These are phyloP conservation scores for Skeletonema potamos DNA, from an alignment of 108 stramenopile species.

Conservation along the genomic window DNA sequence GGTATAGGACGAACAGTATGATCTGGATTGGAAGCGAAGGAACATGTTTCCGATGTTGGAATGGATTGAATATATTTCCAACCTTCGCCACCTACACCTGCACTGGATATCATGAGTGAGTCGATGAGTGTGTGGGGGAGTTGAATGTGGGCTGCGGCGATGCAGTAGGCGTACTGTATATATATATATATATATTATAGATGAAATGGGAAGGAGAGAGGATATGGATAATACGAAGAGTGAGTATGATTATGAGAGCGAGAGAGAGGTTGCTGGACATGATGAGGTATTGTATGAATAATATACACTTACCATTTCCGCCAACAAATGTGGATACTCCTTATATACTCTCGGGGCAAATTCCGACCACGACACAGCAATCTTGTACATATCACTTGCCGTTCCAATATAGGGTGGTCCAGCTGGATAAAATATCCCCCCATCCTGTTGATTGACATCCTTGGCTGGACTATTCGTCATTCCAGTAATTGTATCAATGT, in stretches of 20 bases:
- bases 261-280: background rate
- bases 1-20: conserved; percentile 43
- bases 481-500: conserved; percentile 69
- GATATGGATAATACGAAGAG: background rate
- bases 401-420: conserved; percentile 94
- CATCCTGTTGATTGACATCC: conserved; percentile 42
- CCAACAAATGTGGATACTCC: conserved; percentile 70
- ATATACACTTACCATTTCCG: conserved; percentile 54
- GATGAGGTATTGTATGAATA: too few species aligned
- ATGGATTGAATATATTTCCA: conserved; percentile 57
- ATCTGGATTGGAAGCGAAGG: conserved; percentile 28
- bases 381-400: conserved; percentile 70
- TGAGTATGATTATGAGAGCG: background rate
- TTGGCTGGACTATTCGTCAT: conserved; percentile 53
- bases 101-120: conserved; percentile 67
- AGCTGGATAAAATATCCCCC: conserved; percentile 57
- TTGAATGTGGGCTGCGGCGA: conserved; percentile 72
- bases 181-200: too few species aligned
- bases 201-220: conserved; percentile 13
- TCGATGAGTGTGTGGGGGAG: conserved; percentile 67
- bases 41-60: conserved; percentile 38
- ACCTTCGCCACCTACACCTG: conserved; percentile 53
- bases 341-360: conserved; percentile 72
- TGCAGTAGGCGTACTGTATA: conserved; percentile 71
- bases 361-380: conserved; percentile 71